These are phyloP conservation scores for Spongospora subterranea DNA, from an alignment of 208 protist genomes.

Conservation along the genomic window DNA sequence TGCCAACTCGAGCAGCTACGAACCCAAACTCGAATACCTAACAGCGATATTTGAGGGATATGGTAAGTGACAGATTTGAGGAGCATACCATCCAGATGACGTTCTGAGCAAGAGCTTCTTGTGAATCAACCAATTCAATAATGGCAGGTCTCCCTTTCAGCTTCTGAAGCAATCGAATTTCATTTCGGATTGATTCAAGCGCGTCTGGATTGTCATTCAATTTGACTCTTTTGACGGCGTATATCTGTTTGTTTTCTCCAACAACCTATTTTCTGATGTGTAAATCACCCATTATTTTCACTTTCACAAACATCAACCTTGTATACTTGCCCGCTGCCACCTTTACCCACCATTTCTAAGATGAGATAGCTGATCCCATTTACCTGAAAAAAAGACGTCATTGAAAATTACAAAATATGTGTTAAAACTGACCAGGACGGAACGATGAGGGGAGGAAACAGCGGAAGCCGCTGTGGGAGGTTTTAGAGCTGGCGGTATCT, in stretches of 20 bases:
- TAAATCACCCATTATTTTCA: constrained; percentile 26
- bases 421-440: background rate
- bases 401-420: background rate
- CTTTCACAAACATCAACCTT: constrained; percentile 67
- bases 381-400: background rate
- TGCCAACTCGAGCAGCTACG: background rate
- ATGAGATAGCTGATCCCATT: constrained; percentile 61
- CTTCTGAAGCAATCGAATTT: constrained; percentile 68
- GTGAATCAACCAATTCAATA: constrained; percentile 66
- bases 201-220: background rate
- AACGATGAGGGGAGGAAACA: background rate
- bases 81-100: constrained; percentile 64
- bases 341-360: constrained; percentile 67
- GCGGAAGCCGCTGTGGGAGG: background rate
- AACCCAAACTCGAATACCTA: constrained; percentile 51
- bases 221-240: constrained; percentile 60
- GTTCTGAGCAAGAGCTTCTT: constrained; percentile 48
- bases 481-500: background rate
- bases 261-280: background rate
- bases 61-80: constrained; percentile 48
- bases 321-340: constrained; percentile 72
- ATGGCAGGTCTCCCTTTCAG: constrained; percentile 62
- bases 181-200: constrained; percentile 66
- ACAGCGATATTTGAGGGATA: constrained; percentile 6
- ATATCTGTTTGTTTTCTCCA: constrained; percentile 36